These are phyloP conservation scores for Corniculantispora saksenae DNA, from an alignment of 2,329 filamentous ascomycete species.

Conservation along the genomic window DNA sequence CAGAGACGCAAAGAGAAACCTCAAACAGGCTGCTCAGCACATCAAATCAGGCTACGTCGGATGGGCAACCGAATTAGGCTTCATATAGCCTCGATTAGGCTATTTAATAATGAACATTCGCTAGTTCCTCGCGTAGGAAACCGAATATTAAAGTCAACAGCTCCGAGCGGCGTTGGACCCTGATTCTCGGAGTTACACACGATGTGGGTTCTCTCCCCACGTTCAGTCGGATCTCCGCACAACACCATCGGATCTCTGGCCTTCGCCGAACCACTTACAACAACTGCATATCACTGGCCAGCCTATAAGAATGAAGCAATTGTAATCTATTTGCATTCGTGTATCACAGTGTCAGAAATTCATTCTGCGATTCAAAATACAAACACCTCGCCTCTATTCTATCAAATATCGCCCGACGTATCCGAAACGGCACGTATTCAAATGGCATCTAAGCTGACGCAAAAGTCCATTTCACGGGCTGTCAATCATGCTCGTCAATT, in stretches of 20 bases:
- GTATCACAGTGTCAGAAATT: background rate
- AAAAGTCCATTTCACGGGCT: background rate
- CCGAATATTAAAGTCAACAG: background rate
- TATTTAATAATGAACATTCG: background rate
- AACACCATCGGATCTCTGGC: background rate
- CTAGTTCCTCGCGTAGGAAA: background rate
- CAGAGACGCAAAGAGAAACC: too few species aligned
- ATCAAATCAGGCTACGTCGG: too few species aligned
- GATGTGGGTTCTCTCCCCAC: constrained; percentile 1
- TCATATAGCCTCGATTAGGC: background rate
- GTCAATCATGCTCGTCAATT: background rate
- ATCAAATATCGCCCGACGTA: background rate
- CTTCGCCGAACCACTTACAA: background rate
- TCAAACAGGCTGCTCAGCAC: too few species aligned
- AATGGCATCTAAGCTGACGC: constrained; percentile 9
- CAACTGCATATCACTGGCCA: background rate
- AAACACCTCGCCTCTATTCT: background rate
- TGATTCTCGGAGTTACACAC: constrained; percentile 4
- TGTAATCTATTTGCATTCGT: background rate
- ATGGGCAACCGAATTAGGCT: background rate
- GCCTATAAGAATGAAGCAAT: constrained; percentile 5
- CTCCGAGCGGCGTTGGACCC: background rate
- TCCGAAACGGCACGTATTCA: background rate
- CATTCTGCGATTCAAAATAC: too few species aligned
- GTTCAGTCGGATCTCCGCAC: constrained; percentile 11